These are phyloP conservation scores for Termitomyces sp. DNA, from an alignment of 768 basidiomycete species.

Conservation along the genomic window DNA sequence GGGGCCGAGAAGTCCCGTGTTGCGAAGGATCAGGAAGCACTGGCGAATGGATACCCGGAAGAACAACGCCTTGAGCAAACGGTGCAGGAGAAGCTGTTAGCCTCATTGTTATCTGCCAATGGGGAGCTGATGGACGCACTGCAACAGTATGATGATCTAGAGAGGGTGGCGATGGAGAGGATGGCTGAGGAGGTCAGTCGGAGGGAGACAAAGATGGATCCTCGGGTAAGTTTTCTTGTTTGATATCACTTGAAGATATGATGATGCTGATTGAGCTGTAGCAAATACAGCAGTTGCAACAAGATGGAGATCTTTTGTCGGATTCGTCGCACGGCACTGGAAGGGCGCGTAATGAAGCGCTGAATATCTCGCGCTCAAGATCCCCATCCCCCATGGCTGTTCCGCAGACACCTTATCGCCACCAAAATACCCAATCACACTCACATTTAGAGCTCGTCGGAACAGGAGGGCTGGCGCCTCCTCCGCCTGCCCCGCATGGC, in stretches of 20 bases:
- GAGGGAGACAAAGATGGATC: conserved; percentile 61
- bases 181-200: conserved; percentile 66
- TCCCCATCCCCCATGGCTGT: conserved; percentile 29
- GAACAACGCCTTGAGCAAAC: conserved; percentile 44
- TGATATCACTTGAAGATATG: background rate
- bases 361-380: conserved; percentile 36
- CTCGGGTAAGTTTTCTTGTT: conserved; percentile 44
- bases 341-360: conserved; percentile 28
- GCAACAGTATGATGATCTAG: conserved; percentile 72
- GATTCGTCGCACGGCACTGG: conserved; percentile 19
- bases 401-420: conserved; percentile 12
- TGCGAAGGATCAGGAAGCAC: conserved; percentile 20
- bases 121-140: conserved; percentile 64
- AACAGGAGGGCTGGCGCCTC: conserved; percentile 48
- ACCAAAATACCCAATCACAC: conserved; percentile 25
- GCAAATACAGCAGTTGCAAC: conserved; percentile 33
- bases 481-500: conserved; percentile 64
- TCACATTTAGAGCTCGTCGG: conserved; percentile 11
- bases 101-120: conserved; percentile 68
- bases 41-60: conserved; percentile 18
- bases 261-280: conserved; percentile 5
- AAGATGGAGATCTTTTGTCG: conserved; percentile 25
- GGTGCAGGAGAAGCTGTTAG: conserved; percentile 70
- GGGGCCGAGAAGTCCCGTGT: conserved; percentile 68
- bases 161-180: conserved; percentile 59